These are phyloP conservation scores for Ophiostoma sp. DNA, from an alignment of 2,329 filamentous ascomycete species.

Conservation along the genomic window DNA sequence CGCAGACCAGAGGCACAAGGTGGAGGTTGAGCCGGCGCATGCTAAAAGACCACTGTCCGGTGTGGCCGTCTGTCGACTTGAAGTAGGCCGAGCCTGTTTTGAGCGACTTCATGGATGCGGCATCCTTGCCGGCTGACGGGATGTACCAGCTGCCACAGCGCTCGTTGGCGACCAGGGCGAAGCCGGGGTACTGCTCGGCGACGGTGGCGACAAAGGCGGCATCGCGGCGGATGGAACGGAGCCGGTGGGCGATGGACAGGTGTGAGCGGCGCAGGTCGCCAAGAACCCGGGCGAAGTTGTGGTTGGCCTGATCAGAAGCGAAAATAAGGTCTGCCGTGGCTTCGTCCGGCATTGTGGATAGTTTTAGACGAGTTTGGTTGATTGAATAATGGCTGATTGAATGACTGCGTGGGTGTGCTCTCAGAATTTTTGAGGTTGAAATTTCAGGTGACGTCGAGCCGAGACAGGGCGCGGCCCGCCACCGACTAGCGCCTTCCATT, in stretches of 20 bases:
- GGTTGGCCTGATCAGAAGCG: slow-evolving; percentile 46
- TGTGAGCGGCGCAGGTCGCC: slow-evolving; percentile 69
- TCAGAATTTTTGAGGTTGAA: background rate
- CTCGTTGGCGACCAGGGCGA: slow-evolving; percentile 82
- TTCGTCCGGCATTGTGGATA: slow-evolving; percentile 29
- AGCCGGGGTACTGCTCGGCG: slow-evolving; percentile 42
- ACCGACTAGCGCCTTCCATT: background rate
- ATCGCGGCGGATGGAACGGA: slow-evolving; percentile 72
- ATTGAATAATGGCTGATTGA: background rate
- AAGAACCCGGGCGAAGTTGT: slow-evolving; percentile 65
- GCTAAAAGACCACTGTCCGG: slow-evolving; percentile 86
- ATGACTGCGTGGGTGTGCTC: too few species aligned
- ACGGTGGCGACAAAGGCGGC: slow-evolving; percentile 66
- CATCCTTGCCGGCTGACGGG: slow-evolving; percentile 28
- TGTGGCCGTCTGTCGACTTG: slow-evolving; percentile 95
- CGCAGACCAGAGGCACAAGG: slow-evolving; percentile 62
- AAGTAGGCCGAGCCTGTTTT: slow-evolving; percentile 74
- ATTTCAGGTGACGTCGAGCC: background rate
- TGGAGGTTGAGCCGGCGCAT: slow-evolving; percentile 79
- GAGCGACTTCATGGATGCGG: slow-evolving; percentile 6
- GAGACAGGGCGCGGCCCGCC: background rate
- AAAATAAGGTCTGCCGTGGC: slow-evolving; percentile 45
- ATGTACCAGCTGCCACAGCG: slow-evolving; percentile 97
- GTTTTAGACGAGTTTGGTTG: background rate
- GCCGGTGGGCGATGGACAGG: slow-evolving; percentile 73